These are phyloP conservation scores for Ophidiomyces ophidiicola DNA, from an alignment of 2,329 filamentous ascomycete genomes.

Conservation along the genomic window DNA sequence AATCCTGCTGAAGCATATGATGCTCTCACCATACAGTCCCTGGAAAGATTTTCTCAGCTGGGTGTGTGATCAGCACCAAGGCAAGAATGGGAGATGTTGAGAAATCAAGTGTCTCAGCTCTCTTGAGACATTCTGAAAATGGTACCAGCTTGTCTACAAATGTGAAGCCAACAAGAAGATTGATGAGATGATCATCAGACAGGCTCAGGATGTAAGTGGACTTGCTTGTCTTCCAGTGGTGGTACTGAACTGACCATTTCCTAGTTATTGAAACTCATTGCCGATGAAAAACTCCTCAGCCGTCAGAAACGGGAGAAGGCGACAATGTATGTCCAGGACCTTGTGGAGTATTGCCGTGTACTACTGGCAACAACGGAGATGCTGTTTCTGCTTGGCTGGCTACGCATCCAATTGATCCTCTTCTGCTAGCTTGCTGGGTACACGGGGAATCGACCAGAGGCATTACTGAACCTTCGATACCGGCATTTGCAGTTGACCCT, in stretches of 20 bases:
- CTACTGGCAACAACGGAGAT: constrained; percentile 16
- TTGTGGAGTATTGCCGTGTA: constrained; percentile 15
- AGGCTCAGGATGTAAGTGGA: constrained; percentile 6
- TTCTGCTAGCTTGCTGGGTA: constrained; percentile 6
- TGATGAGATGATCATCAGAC: constrained; percentile 5
- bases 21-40: too few species aligned
- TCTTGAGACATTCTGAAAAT: constrained; percentile 11
- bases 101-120: constrained; percentile 6
- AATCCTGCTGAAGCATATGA: too few species aligned
- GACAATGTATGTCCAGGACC: constrained; percentile 16
- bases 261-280: constrained; percentile 16
- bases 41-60: background rate
- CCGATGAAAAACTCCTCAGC: constrained; percentile 17
- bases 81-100: constrained; percentile 7
- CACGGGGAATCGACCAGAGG: constrained; percentile 1
- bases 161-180: background rate
- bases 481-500: constrained; percentile 3
- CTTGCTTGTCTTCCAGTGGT: background rate
- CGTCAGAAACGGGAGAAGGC: constrained; percentile 14
- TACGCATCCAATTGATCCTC: constrained; percentile 15
- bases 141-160: constrained; percentile 5
- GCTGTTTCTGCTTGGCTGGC: constrained; percentile 14
- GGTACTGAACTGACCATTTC: background rate
- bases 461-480: constrained; percentile 5
- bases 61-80: background rate